Evolutionary conservation across 2,329 filamentous ascomycete genomes (phyloP), one percentile per base, ranked within the genome.

Genomic region (Grosmannia huntii): DNA sequence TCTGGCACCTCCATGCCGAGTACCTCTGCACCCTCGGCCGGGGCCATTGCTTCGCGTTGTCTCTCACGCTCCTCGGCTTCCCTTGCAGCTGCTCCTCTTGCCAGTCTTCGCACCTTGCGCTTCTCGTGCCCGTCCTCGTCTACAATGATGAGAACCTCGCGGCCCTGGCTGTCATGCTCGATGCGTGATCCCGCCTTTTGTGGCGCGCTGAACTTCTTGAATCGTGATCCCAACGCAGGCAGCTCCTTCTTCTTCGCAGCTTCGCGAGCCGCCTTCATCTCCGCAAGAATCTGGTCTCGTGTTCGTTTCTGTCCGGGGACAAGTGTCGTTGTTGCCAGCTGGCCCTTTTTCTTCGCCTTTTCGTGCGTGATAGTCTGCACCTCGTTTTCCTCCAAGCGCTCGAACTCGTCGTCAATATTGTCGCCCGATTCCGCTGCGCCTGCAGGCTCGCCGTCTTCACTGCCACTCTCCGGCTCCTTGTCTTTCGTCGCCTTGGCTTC

Each of bases 1-100:
- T 84, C 81, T 2, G 84, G 82, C 9, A 86, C 79, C 59, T 85
- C 81, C 82, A 86, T 85, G 0, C 83, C 84, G 0, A 85, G 70
- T 0, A 82, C 81, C 62, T 78, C 77, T 25, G 73, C 76, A 60
- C 79, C 72, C 61, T 81, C 79, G 61, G 81, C 77, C 3, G 78
- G 78, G 70, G 78, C 69, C 28, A 83, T 61, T 2, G 63, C 64
- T 16, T 60, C 59, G 2, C 61, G 69, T 28, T 73, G 76, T 33
- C 68, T 69, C 62, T 73, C 72, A 55, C 66, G 64, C 55, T 68
- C 67, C 53, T 73, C 70, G 53, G 69, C 66, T 21, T 61, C 62
- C 10, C 67, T 68, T 44, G 67, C 70, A 1, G 71, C 69, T 7
- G 44, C 52, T 14, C 23, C 51, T 4, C 25, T 23, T 55, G 75